These are phyloP conservation scores for Didymella sp. DNA, from an alignment of 2,329 filamentous ascomycete genomes.

Conservation along the genomic window DNA sequence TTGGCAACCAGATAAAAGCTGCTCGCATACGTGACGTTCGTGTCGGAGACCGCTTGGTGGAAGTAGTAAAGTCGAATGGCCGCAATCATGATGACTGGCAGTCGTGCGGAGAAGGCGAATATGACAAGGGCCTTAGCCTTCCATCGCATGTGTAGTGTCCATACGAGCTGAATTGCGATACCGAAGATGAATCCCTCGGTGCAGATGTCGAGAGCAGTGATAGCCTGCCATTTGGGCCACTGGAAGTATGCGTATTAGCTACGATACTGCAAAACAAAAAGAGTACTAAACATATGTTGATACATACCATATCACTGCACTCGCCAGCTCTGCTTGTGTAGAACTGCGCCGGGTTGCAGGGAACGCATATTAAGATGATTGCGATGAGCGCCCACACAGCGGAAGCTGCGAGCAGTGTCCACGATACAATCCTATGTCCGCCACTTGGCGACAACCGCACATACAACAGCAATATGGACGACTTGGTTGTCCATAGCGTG, in stretches of 20 bases:
- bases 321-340: constrained; percentile 22
- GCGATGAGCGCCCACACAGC: constrained; percentile 34
- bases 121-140: constrained; percentile 38
- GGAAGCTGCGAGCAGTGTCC: constrained; percentile 28
- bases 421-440: constrained; percentile 30
- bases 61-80: constrained; percentile 39
- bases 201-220: constrained; percentile 36
- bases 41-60: constrained; percentile 23
- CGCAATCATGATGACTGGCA: constrained; percentile 38
- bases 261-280: not conserved
- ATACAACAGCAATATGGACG: constrained; percentile 39
- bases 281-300: too few relatives aligned
- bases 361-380: constrained; percentile 35
- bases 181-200: constrained; percentile 40
- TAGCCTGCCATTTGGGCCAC: constrained; percentile 42
- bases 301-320: constrained; percentile 35
- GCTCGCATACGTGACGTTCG: constrained; percentile 26
- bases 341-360: constrained; percentile 34
- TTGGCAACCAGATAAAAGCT: constrained; percentile 39
- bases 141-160: constrained; percentile 38
- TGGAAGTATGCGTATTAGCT: constrained; percentile 19
- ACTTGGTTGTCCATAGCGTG: constrained; percentile 39
- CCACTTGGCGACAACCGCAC: constrained; percentile 37
- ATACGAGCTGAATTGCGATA: constrained; percentile 36
- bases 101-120: constrained; percentile 39